These are phyloP conservation scores for Beauveria sp. DNA, from an alignment of 2,329 filamentous ascomycete species.

Conservation along the genomic window DNA sequence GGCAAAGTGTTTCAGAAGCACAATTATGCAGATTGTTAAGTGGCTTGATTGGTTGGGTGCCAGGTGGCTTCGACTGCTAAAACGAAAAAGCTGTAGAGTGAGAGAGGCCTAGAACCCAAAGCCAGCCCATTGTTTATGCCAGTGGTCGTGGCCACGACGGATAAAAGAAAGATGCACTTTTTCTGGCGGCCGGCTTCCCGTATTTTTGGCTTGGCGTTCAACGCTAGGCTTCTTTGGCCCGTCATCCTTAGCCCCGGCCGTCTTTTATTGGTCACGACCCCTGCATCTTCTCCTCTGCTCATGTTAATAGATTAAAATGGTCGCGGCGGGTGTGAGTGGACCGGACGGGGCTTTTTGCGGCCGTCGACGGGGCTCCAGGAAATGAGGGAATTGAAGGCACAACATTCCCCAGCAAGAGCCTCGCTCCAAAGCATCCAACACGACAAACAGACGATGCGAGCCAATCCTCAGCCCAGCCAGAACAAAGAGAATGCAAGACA, in stretches of 20 bases:
- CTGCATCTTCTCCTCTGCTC: not conserved
- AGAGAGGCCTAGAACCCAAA: too few species aligned
- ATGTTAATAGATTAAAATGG: not conserved
- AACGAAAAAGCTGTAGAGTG: too few species aligned
- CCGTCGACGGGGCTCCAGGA: not conserved
- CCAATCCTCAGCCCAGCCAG: not conserved
- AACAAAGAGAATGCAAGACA: not conserved
- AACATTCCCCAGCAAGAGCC: not conserved
- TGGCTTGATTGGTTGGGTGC: too few species aligned
- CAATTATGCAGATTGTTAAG: too few species aligned
- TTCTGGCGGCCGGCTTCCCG: not conserved
- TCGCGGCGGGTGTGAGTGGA: not conserved
- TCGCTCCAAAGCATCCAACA: not conserved
- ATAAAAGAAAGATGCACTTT: too few species aligned
- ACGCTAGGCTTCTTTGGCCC: conserved; percentile 2
- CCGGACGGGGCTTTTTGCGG: not conserved
- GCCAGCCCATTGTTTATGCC: too few species aligned
- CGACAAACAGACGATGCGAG: not conserved
- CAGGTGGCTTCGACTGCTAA: too few species aligned
- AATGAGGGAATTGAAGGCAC: conserved; percentile 6
- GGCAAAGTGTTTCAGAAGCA: not conserved
- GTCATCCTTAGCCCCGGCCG: not conserved
- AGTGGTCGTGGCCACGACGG: too few species aligned
- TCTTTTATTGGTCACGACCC: not conserved
- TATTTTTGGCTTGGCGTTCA: conserved; percentile 4